Percentiles rank a stretch among this genome's conserved stretches.
Conservation (phyloP, 441 rosid species). For the Corymbia calophylla region DNA sequence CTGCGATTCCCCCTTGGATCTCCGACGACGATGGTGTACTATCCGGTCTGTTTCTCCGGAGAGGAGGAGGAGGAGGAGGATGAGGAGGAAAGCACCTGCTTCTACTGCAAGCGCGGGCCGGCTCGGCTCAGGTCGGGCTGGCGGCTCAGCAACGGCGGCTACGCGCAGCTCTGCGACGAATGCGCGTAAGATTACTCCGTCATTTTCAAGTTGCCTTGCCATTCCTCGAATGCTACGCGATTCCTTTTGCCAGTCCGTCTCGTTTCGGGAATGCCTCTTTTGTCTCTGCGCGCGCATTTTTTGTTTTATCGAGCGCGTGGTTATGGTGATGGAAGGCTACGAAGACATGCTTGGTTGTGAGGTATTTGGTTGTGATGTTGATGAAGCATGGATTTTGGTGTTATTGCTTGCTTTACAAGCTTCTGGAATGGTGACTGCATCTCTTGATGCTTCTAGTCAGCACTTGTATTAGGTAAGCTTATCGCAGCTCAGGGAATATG, state of each 20-base stretch:
- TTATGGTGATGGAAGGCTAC: not conserved
- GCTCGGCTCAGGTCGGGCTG: slow-evolving; percentile 10
- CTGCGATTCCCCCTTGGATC: not conserved
- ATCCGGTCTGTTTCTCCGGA: not conserved
- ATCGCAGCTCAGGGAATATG: not conserved
- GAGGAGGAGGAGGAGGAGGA: not conserved
- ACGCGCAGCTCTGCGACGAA: slow-evolving; percentile 16
- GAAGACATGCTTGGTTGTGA: not conserved
- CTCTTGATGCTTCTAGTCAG: not conserved
- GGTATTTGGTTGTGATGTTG: not conserved
- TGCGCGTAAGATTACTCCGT: slow-evolving; percentile 18
- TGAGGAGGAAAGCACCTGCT: not conserved
- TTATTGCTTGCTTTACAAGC: not conserved
- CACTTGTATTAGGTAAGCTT: not conserved
- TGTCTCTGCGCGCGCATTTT: not conserved
- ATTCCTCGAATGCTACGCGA: not conserved
- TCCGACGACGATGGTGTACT: not conserved
- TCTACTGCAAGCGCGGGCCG: slow-evolving; percentile 5
- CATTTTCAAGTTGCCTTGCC: not conserved
- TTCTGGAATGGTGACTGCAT: not conserved
- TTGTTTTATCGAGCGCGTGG: not conserved
- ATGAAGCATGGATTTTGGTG: not conserved
- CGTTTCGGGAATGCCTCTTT: not conserved
- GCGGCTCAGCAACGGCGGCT: slow-evolving; percentile 2
- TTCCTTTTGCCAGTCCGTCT: not conserved